These are phyloP conservation scores for Kodamaea nitidulidarum DNA, from an alignment of 805 yeast genomes.

Conservation along the genomic window DNA sequence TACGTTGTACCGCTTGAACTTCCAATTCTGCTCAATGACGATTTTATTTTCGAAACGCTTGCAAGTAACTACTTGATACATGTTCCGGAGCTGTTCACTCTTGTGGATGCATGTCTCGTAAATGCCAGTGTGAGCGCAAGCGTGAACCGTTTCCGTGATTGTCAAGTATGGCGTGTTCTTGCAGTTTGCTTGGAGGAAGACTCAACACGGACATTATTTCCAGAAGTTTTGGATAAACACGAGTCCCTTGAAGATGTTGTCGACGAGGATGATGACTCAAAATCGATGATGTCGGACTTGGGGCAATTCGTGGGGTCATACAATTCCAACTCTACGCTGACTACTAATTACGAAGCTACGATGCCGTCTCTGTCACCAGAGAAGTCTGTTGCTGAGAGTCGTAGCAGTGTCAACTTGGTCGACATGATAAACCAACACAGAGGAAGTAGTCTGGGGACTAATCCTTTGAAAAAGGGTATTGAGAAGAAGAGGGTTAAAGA, in stretches of 20 bases:
- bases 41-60: constrained; percentile 43
- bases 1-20: constrained; percentile 40
- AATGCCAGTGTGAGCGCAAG: constrained; percentile 56
- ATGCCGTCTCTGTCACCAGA: constrained; percentile 12
- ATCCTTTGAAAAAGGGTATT: constrained; percentile 5
- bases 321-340: constrained; percentile 40
- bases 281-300: constrained; percentile 33
- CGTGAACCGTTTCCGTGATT: constrained; percentile 48
- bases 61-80: constrained; percentile 46
- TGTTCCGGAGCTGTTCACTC: constrained; percentile 45
- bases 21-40: constrained; percentile 42
- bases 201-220: constrained; percentile 4
- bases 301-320: constrained; percentile 40
- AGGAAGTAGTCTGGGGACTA: constrained; percentile 9
- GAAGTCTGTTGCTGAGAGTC: constrained; percentile 10
- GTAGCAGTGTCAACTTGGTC: constrained; percentile 19
- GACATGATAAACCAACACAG: constrained; percentile 21
- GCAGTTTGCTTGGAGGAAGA: constrained; percentile 45
- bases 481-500: constrained; percentile 9
- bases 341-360: constrained; percentile 31
- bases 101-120: constrained; percentile 51
- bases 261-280: constrained; percentile 19
- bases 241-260: constrained; percentile 7
- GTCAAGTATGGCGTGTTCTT: constrained; percentile 61
- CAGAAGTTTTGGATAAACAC: constrained; percentile 8